Evolutionary conservation across 2,329 filamentous ascomycete genomes (phyloP).

Genomic region (Fusarium albosuccineum): DNA sequence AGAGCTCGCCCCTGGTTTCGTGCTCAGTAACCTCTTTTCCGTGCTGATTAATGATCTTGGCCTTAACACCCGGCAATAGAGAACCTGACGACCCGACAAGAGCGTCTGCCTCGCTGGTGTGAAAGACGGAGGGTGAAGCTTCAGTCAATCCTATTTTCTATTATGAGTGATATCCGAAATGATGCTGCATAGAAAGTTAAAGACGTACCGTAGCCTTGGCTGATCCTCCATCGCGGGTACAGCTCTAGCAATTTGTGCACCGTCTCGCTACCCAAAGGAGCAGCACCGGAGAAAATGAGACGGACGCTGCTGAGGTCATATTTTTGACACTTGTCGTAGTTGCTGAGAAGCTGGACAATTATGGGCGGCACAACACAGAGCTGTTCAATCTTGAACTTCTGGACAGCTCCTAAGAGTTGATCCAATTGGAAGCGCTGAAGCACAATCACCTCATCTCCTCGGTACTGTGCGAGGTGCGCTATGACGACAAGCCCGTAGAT

Average conservation of each 20-base stretch:
- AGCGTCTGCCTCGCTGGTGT: conserved; percentile 69
- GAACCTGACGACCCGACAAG: conserved; percentile 78
- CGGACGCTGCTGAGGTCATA: conserved; percentile 34
- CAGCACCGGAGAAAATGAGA: conserved; percentile 59
- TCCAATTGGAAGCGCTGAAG: conserved; percentile 81
- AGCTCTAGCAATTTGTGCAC: conserved; percentile 71
- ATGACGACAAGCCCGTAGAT: conserved; percentile 84
- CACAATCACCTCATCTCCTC: conserved; percentile 80
- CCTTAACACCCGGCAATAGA: conserved; percentile 72
- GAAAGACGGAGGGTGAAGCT: conserved; percentile 74
- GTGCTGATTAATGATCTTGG: conserved; percentile 74
- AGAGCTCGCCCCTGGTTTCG: conserved; percentile 82
- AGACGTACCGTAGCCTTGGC: conserved; percentile 78
- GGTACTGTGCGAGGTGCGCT: conserved; percentile 73
- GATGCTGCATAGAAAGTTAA: fast-evolving
- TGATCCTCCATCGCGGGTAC: conserved; percentile 74
- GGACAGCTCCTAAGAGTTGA: conserved; percentile 60
- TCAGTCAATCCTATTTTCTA: conserved; percentile 74
- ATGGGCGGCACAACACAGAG: conserved; percentile 36
- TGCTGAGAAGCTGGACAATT: conserved; percentile 25
- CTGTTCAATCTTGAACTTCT: conserved; percentile 36
- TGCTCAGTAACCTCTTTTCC: conserved; percentile 76
- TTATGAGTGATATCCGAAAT: not conserved
- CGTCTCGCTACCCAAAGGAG: conserved; percentile 78
- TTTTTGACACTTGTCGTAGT: conserved; percentile 18